Base-by-base conservation (phyloP, 352 stramenopile genomes). In the Globisporangium ultimum region DNA sequence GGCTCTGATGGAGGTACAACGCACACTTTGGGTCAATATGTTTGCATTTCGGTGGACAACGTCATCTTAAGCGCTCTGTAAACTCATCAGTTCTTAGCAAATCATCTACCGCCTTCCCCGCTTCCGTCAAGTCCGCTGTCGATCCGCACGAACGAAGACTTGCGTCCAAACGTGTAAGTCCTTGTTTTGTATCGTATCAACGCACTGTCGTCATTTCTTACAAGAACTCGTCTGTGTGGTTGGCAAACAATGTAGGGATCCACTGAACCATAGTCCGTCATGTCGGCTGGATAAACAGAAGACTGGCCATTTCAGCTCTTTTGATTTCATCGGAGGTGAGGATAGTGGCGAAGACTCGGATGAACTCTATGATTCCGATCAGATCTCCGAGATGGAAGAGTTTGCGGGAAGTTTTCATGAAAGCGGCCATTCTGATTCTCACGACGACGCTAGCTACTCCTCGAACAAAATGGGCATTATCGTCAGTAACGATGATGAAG, bases 261-360 rank as follows among this genome's bases (percentile, higher is more conserved):
- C 74, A 21, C 69, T 91, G n/a, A 93, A 91, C 59, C 79, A 73
- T 67, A 93, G 84, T 60, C 81, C 81, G 2, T 90, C 82, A 14
- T 89, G 67, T 38, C 76, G 76, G 17, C 66, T 74, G 36, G 75
- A 79, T 18, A 64, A 76, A 24, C 71, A 64, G 10, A 80, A 78
- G 21, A 42, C 53, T 8, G 54, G 40, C 4, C 59, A 70, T 11
- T 79, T 85, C 48, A 77, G 71, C 20, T 89, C 79, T n/a, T 94
- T 93, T 42, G 85, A 92, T 50, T 93, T 92, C 36, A 78, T 94
- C 41, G 83, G 83, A 5, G 85, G 85, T 8, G 84, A 90, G 74
- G 80, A 94, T 55, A 94, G 85, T 50, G 81, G 85, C 0, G 82
- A 94, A 41, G 78, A 88, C 50, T 91, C 81, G 17, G 81, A 91